These are phyloP conservation scores for Taphrina pruni DNA, from an alignment of 1,139 yeast genomes.

Conservation along the genomic window DNA sequence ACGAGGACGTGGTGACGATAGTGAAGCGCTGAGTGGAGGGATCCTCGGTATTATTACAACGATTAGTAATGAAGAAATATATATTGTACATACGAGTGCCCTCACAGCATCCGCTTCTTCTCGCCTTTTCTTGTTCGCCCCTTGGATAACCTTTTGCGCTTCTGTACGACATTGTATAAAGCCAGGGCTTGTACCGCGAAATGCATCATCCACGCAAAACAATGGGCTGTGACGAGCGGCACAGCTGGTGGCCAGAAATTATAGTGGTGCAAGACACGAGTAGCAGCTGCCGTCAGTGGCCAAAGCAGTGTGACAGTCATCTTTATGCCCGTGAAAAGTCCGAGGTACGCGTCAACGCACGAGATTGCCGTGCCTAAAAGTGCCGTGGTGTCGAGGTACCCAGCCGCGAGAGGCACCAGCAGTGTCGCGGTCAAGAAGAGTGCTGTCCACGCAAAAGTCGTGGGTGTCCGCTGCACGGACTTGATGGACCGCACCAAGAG, in stretches of 20 bases:
- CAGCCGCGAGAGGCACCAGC: neutral
- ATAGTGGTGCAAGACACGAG: neutral
- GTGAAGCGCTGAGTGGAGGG: constrained; percentile 64
- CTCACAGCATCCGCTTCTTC: neutral
- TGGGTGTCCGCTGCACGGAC: constrained; percentile 13
- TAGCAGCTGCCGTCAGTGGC: neutral
- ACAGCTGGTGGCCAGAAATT: neutral
- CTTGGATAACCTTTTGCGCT: neutral
- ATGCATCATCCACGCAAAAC: neutral
- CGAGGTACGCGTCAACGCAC: neutral
- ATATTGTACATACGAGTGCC: neutral
- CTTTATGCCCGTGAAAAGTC: neutral
- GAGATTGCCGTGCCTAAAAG: neutral
- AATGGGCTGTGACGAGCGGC: neutral
- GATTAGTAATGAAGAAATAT: neutral
- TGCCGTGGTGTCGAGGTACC: neutral
- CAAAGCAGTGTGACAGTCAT: neutral
- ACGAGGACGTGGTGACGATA: constrained; percentile 96
- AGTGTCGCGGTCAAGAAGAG: neutral
- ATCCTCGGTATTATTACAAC: neutral
- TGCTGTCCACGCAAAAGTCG: neutral
- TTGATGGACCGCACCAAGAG: constrained; percentile 41
- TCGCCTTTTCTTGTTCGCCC: neutral
- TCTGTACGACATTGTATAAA: neutral
- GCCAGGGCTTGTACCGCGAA: neutral